These are phyloP conservation scores for Teratosphaeriaceae sp. DNA, from an alignment of 2,329 filamentous ascomycete species.

Conservation along the genomic window DNA sequence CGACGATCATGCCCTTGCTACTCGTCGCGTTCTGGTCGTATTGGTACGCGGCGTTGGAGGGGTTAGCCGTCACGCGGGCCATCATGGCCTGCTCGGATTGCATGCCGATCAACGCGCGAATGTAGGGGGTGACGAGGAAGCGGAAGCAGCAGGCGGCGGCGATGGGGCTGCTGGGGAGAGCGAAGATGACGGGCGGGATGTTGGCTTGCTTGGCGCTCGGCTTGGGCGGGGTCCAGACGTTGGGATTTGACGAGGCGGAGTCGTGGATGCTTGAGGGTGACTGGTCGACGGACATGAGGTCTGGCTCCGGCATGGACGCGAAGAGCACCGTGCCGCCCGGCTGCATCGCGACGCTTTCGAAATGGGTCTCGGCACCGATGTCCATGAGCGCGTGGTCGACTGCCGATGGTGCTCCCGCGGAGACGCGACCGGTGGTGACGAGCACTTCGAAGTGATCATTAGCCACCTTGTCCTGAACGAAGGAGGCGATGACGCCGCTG, in stretches of 20 bases:
- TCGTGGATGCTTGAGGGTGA: neutral
- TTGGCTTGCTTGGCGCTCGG: neutral
- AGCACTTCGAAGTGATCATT: slow-evolving; percentile 3
- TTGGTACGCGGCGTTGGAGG: neutral
- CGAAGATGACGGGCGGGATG: slow-evolving; percentile 2
- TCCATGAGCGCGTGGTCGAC: neutral
- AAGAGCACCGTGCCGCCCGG: slow-evolving; percentile 1
- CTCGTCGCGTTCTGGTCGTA: neutral
- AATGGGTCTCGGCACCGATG: slow-evolving; percentile 3
- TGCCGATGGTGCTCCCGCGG: neutral
- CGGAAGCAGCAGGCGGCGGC: slow-evolving; percentile 5
- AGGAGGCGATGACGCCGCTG: neutral
- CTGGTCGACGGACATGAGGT: neutral
- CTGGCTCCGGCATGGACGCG: slow-evolving; percentile 1
- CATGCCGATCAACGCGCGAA: slow-evolving; percentile 4
- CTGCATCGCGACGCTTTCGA: slow-evolving; percentile 3
- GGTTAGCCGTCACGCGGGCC: neutral
- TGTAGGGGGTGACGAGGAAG: slow-evolving; percentile 8
- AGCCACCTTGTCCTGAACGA: slow-evolving; percentile 2
- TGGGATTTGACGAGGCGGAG: neutral
- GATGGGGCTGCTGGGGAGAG: slow-evolving; percentile 5
- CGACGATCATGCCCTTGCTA: neutral
- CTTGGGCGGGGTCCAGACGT: neutral
- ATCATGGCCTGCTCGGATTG: slow-evolving; percentile 3
- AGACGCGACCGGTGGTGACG: slow-evolving; percentile 1